Conservation (phyloP, 2,329 filamentous ascomycete species). For the Aspergillus sp. region DNA sequence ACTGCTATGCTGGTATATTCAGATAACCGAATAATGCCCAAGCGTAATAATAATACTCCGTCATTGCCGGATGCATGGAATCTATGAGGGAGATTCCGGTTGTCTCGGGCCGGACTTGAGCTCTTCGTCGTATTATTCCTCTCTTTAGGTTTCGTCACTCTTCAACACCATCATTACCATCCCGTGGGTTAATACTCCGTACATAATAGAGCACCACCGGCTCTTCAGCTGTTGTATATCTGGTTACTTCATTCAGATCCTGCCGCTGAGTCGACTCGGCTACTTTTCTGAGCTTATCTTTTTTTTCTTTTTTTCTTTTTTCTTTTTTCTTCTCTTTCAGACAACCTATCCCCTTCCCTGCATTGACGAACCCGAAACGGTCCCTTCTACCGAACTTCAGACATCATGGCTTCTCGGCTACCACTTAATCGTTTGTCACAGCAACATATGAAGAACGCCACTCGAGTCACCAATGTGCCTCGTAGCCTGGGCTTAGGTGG, state of each 20-base stretch:
- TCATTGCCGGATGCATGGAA: slow-evolving; percentile 18
- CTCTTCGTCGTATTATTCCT: slow-evolving; percentile 5
- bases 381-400: background rate
- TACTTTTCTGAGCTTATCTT: no score
- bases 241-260: no score
- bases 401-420: slow-evolving; percentile 33
- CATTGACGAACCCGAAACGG: background rate
- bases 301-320: slow-evolving; percentile 1
- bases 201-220: no score
- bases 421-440: slow-evolving; percentile 27
- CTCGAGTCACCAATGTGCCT: slow-evolving; percentile 21
- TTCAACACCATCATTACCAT: background rate
- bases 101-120: slow-evolving; percentile 20
- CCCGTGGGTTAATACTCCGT: background rate
- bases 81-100: slow-evolving; percentile 19
- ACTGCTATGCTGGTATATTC: slow-evolving; percentile 17
- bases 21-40: slow-evolving; percentile 8
- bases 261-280: no score
- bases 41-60: slow-evolving; percentile 30
- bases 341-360: background rate
- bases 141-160: slow-evolving; percentile 13
- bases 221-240: no score
- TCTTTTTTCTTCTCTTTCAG: slow-evolving; percentile 1
- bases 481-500: slow-evolving; percentile 12
- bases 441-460: slow-evolving; percentile 23